These are phyloP conservation scores for Lithospermum erythrorhizon DNA, from an alignment of 257 asterid species.

Conservation along the genomic window DNA sequence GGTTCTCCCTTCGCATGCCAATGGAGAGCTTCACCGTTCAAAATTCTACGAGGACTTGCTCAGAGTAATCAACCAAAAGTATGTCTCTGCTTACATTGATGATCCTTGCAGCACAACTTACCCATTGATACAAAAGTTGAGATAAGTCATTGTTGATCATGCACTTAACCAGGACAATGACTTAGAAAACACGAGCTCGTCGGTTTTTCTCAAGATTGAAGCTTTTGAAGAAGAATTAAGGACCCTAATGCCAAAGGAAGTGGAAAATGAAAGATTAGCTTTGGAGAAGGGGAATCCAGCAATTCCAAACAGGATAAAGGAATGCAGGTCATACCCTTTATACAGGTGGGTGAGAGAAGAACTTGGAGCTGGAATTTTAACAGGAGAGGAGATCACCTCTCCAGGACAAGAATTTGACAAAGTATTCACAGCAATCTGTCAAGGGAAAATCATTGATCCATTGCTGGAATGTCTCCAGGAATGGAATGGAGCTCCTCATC, in stretches of 20 bases:
- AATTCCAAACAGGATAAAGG: conserved; percentile 15
- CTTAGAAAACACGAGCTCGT: background rate
- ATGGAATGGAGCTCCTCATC: conserved; percentile 21
- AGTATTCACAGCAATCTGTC: conserved; percentile 19
- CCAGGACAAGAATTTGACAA: conserved; percentile 23
- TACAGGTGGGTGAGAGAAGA: conserved; percentile 18
- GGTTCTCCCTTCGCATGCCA: conserved; percentile 5
- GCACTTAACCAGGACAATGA: conserved; percentile 8
- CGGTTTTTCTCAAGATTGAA: conserved; percentile 12
- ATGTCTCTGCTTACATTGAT: conserved; percentile 15
- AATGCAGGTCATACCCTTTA: conserved; percentile 20
- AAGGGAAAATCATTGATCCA: conserved; percentile 15
- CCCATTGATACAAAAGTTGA: conserved; percentile 22
- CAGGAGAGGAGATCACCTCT: conserved; percentile 16
- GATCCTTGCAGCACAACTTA: conserved; percentile 17
- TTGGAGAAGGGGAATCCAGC: conserved; percentile 11
- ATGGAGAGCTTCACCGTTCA: conserved; percentile 21
- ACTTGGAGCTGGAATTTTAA: conserved; percentile 11
- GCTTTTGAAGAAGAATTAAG: conserved; percentile 19
- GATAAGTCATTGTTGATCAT: conserved; percentile 20
- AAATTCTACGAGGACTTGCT: conserved; percentile 18
- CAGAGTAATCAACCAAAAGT: conserved; percentile 11
- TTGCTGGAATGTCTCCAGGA: conserved; percentile 15
- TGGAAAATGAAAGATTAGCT: conserved; percentile 8
- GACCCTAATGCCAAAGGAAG: conserved; percentile 18